Conservation (phyloP, 768 basidiomycete genomes). For the Termitomyces sp. region DNA sequence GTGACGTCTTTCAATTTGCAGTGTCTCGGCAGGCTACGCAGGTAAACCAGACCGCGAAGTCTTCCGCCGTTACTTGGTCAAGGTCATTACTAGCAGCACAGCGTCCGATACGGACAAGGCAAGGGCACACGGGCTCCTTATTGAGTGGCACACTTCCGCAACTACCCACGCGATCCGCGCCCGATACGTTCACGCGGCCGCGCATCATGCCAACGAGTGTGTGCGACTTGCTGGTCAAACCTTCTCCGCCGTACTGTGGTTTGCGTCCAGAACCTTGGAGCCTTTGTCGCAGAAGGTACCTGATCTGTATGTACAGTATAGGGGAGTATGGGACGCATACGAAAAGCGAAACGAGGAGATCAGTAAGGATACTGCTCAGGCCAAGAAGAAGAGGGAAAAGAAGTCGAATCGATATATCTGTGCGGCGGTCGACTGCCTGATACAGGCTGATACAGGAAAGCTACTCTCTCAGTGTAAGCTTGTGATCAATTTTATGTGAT, state of each 20-base stretch:
- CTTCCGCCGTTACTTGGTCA: constrained; percentile 10
- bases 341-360: constrained; percentile 18
- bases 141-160: constrained; percentile 10
- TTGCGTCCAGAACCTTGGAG: constrained; percentile 16
- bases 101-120: constrained; percentile 2
- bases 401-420: constrained; percentile 25
- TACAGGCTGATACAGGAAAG: constrained; percentile 24
- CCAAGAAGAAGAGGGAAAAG: constrained; percentile 21
- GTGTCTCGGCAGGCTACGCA: constrained; percentile 12
- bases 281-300: constrained; percentile 3
- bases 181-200: constrained; percentile 17
- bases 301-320: constrained; percentile 17
- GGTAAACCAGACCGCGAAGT: constrained; percentile 11
- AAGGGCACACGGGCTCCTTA: constrained; percentile 14
- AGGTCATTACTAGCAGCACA: constrained; percentile 8
- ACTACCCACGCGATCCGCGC: background rate
- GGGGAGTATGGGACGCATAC: constrained; percentile 17
- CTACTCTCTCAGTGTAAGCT: constrained; percentile 22
- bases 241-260: constrained; percentile 18
- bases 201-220: constrained; percentile 18
- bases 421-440: constrained; percentile 21
- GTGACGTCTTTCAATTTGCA: constrained; percentile 4
- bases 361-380: constrained; percentile 13
- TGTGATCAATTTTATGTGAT: background rate
- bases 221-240: constrained; percentile 9